A percentile compares a stretch with the other conserved stretches of the same genome.
Evolutionary conservation across 768 basidiomycete genomes (phyloP).

Genomic region (Imleria badia): DNA sequence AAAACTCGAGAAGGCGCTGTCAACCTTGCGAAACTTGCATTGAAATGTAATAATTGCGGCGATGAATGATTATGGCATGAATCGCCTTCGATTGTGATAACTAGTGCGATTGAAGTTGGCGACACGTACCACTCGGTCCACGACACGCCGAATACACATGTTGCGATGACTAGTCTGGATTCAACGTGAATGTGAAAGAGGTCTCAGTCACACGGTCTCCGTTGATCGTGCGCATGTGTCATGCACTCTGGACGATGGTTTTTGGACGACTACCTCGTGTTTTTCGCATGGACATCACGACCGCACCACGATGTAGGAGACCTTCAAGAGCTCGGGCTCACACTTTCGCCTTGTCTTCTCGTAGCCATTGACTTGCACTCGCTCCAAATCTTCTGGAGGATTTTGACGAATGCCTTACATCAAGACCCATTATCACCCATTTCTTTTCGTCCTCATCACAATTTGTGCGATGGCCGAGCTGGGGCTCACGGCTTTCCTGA

Average conservation of each 20-base stretch:
- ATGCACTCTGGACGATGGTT: background rate
- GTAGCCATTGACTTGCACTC: conserved; percentile 12
- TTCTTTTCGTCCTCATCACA: conserved; percentile 63
- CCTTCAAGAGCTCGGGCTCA: conserved; percentile 17
- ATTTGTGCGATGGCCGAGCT: conserved; percentile 70
- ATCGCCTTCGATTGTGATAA: conserved; percentile 12
- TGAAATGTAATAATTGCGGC: conserved; percentile 37
- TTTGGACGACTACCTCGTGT: conserved; percentile 29
- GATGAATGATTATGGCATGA: conserved; percentile 17
- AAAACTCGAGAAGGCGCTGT: conserved; percentile 88
- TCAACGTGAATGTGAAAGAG: conserved; percentile 11
- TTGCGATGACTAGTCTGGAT: conserved; percentile 4
- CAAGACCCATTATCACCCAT: conserved; percentile 59
- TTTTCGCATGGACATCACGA: conserved; percentile 32
- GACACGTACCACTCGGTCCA: conserved; percentile 2
- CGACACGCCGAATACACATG: conserved; percentile 19
- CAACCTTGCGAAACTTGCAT: conserved; percentile 69
- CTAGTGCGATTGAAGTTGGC: conserved; percentile 12
- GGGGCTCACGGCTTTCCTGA: conserved; percentile 71
- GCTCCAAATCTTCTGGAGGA: conserved; percentile 6
- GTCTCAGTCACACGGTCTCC: conserved; percentile 2
- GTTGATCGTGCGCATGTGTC: background rate
- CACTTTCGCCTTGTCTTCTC: conserved; percentile 11
- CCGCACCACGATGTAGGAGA: conserved; percentile 20
- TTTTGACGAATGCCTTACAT: conserved; percentile 39